phyloP scores from a whole-genome alignment of 2,329 filamentous ascomycete genomes.

The Fusarium sp. region DNA sequence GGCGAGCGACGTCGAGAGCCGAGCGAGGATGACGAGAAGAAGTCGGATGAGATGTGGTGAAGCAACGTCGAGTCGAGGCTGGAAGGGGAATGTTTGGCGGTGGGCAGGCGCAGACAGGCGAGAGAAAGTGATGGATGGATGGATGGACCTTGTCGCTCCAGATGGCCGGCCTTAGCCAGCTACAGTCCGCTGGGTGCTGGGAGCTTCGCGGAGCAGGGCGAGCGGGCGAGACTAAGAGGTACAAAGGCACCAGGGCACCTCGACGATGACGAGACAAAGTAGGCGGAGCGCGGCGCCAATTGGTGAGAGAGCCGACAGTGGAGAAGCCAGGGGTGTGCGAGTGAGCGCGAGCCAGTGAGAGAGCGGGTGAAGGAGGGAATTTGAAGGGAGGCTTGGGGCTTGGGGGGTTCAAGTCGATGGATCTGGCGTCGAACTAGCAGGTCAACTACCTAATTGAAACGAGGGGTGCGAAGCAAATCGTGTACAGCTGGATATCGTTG shows the following conservation, averaged over 20 bases:
- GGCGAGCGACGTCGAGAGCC: constrained; percentile 15
- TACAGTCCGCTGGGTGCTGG: constrained; percentile 34
- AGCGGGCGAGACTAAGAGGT: constrained; percentile 41
- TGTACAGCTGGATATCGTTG: constrained; percentile 32
- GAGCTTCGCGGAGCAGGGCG: constrained; percentile 43
- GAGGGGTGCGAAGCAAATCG: constrained; percentile 29
- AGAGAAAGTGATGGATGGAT: constrained; percentile 40
- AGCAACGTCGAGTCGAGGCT: constrained; percentile 38
- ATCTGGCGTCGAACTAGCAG: constrained; percentile 20
- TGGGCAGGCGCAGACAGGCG: constrained; percentile 37
- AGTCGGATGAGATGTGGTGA: constrained; percentile 26
- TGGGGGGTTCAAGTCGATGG: constrained; percentile 34
- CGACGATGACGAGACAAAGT: constrained; percentile 47
- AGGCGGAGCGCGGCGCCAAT: constrained; percentile 42
- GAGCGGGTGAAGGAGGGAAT: constrained; percentile 35
- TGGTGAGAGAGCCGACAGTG: constrained; percentile 41
- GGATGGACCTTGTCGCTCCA: constrained; percentile 41
- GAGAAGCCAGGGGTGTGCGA: constrained; percentile 42
- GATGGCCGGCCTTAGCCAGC: constrained; percentile 34
- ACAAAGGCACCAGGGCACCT: constrained; percentile 43
- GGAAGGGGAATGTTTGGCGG: constrained; percentile 41
- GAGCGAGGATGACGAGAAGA: constrained; percentile 17
- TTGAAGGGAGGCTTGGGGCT: constrained; percentile 31
- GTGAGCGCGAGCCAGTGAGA: constrained; percentile 33
- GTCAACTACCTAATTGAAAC: constrained; percentile 16